Evolutionary conservation across 2,329 filamentous ascomycete species (phyloP), one percentile per base, ranked within the genome.

Genomic region (Tolypocladium pustulatum): DNA sequence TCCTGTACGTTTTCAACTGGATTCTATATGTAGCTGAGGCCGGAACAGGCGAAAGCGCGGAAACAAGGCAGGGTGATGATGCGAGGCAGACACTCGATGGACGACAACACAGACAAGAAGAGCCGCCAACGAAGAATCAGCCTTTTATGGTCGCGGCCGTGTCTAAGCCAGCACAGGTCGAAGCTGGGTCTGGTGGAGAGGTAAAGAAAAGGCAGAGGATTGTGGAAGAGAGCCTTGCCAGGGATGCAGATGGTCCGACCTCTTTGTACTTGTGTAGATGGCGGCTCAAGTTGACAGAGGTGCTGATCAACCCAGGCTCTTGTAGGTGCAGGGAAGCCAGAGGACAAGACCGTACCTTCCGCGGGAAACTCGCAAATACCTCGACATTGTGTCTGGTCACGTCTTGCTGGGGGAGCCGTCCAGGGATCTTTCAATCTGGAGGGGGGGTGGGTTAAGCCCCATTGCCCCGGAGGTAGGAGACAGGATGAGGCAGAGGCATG

Each of bases 91-190:
- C 34, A 15, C 5, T 30, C 36, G 25, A 34, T n/a, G 36, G 43
- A 41, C 17, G 30, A 27, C 40, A 57, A 12, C 34, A 54, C 40
- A 41, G 37, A 38, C n/a, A 30, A 13, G 40, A 46, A 27, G 36
- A 38, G 27, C 12, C 46, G 46, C 17, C 46, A 41, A 30, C 8
- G 38, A 52, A 49, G 52, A 61, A 58, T 62, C 62, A 68, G 69
- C 68, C 69, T 69, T 62, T 65, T 61, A 58, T 68, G 64, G 66
- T 62, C 60, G 60, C 60, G 68, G 62, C 67, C 63, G 58, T 61
- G 64, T 68, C 65, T 68, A 58, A 60, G 60, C 49, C 51, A 32
- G 34, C 56, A 32, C 58, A 56, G 38, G 53, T 38, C 49, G 43
- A 58, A 46, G 53, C 61, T 61, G 58, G 62, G 63, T 61, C 62